These are phyloP conservation scores for Rhizophora apiculata DNA, from an alignment of 345 rosid genomes.

Conservation along the genomic window DNA sequence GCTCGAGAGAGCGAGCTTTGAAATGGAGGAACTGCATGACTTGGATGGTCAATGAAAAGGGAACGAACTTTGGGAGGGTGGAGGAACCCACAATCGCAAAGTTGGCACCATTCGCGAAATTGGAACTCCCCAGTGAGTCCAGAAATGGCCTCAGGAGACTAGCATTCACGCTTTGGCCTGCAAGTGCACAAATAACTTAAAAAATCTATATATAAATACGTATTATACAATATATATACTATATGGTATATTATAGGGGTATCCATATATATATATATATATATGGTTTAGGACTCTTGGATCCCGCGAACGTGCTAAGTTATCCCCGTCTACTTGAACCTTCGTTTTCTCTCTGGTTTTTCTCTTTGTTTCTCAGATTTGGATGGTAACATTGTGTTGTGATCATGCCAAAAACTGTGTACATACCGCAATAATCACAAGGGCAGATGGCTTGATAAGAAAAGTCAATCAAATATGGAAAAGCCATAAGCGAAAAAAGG, in stretches of 20 bases:
- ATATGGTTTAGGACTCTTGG: not conserved
- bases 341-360: too few species aligned
- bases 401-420: too few species aligned
- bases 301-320: not conserved
- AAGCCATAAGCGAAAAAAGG: too few species aligned
- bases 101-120: conserved; percentile 65
- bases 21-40: conserved; percentile 82
- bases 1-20: conserved; percentile 62
- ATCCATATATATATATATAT: not conserved
- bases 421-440: too few species aligned
- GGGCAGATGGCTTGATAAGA: too few species aligned
- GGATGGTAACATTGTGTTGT: too few species aligned
- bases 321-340: too few species aligned
- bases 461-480: too few species aligned
- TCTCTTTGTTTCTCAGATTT: too few species aligned
- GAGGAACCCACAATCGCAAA: conserved; percentile 80
- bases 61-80: conserved; percentile 70
- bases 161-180: conserved; percentile 81
- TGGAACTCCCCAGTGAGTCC: conserved; percentile 62
- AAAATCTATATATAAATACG: too few species aligned
- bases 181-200: conserved; percentile 40
- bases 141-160: conserved; percentile 61
- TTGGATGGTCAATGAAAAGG: conserved; percentile 72
- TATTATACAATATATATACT: not conserved
- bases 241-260: too few species aligned